These are phyloP conservation scores for Niebla homalea DNA, from an alignment of 495 filamentous ascomycete genomes.

Conservation along the genomic window DNA sequence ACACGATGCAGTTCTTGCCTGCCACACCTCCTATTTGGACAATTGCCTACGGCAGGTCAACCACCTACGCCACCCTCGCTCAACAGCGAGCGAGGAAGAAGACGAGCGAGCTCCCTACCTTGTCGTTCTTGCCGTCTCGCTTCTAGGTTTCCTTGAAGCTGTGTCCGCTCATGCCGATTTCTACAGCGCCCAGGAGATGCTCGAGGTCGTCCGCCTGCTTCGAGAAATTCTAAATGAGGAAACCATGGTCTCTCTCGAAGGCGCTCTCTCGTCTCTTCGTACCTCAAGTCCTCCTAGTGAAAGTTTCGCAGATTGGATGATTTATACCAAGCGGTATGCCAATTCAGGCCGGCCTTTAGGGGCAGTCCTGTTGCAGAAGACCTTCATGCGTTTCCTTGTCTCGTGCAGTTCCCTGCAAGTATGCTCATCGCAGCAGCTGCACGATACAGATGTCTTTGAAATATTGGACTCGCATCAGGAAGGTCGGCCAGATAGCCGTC, in stretches of 20 bases:
- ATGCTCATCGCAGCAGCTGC: conserved; percentile 43
- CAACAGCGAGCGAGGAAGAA: conserved; percentile 35
- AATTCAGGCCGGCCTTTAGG: conserved; percentile 66
- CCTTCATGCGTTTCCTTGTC: conserved; percentile 71
- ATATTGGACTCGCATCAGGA: conserved; percentile 51
- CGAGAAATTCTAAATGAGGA: conserved; percentile 63
- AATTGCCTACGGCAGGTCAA: conserved; percentile 45
- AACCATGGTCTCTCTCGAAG: conserved; percentile 73
- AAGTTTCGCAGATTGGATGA: conserved; percentile 62
- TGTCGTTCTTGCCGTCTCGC: conserved; percentile 61
- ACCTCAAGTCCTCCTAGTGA: conserved; percentile 35
- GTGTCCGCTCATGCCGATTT: conserved; percentile 61
- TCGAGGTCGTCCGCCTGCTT: conserved; percentile 54
- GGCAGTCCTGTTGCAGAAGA: conserved; percentile 80
- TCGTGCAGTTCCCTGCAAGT: conserved; percentile 62
- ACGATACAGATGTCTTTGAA: conserved; percentile 55
- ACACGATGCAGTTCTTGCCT: conserved; percentile 44
- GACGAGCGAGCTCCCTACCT: conserved; percentile 52
- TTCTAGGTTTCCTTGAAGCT: conserved; percentile 79
- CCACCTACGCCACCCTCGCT: conserved; percentile 27
- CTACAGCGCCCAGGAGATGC: conserved; percentile 58
- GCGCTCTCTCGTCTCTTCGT: conserved; percentile 74
- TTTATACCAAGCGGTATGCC: conserved; percentile 70
- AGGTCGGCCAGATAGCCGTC: conserved; percentile 24
- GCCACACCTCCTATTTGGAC: conserved; percentile 52